Evolutionary conservation across 2,329 filamentous ascomycete species (phyloP).

Genomic region (Calonectria multiphialidica): DNA sequence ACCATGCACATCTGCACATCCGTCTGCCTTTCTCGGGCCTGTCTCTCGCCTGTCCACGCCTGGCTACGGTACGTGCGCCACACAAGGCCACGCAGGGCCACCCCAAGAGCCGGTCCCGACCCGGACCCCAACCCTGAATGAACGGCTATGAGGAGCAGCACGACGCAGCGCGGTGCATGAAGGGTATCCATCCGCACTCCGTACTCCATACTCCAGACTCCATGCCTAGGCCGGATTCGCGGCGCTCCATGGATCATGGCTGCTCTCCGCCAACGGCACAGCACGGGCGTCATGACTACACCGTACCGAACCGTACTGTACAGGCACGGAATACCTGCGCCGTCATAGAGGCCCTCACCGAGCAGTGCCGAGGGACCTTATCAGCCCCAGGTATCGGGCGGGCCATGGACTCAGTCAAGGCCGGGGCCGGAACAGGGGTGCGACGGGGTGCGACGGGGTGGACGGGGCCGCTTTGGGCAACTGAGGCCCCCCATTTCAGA

Average conservation of each 20-base stretch:
- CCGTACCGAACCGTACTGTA: constrained; percentile 9
- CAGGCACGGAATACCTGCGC: constrained; percentile 14
- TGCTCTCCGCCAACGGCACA: constrained; percentile 11
- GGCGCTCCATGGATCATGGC: constrained; percentile 22
- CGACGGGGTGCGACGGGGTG: constrained; percentile 17
- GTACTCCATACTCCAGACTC: not conserved
- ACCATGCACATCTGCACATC: not conserved
- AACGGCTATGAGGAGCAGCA: constrained; percentile 8
- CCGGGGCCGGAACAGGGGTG: constrained; percentile 13
- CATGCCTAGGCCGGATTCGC: constrained; percentile 1
- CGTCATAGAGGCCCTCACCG: constrained; percentile 30
- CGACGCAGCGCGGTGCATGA: constrained; percentile 8
- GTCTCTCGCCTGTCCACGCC: not conserved
- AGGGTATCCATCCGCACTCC: constrained; percentile 8
- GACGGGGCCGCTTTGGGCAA: constrained; percentile 9
- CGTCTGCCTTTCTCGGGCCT: not conserved
- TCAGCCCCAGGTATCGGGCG: constrained; percentile 36
- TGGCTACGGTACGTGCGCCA: constrained; percentile 40
- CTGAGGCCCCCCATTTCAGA: constrained; percentile 2
- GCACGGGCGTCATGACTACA: constrained; percentile 6
- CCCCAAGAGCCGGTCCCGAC: constrained; percentile 17
- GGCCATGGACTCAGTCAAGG: constrained; percentile 20
- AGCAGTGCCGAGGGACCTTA: constrained; percentile 36
- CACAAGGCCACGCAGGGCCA: not conserved
- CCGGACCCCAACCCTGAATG: constrained; percentile 3